Percentiles rank a stretch among this genome's conserved stretches.
phyloP scores from a whole-genome alignment of 768 basidiomycete genomes.

The Auricularia cornea region DNA sequence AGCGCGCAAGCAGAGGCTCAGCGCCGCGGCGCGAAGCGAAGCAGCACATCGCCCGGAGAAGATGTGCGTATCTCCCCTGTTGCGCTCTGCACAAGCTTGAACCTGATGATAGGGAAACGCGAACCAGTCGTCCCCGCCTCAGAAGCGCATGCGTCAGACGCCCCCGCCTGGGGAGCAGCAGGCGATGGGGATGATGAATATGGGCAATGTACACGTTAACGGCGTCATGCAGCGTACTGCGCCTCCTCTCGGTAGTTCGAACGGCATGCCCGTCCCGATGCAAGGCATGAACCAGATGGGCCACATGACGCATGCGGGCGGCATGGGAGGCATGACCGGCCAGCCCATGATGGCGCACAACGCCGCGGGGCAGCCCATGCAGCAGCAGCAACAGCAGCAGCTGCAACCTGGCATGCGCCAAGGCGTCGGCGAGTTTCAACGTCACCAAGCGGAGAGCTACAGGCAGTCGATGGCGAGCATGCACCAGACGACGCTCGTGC shows the following conservation, averaged over 20 bases:
- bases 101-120: slow-evolving; percentile 11
- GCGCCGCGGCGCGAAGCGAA: slow-evolving; percentile 20
- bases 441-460: background rate
- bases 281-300: background rate
- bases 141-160: slow-evolving; percentile 24
- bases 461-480: background rate
- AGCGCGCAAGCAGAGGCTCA: background rate
- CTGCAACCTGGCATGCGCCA: slow-evolving; percentile 5
- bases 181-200: background rate
- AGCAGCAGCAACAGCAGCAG: slow-evolving; percentile 15
- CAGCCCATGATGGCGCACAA: background rate
- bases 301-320: background rate
- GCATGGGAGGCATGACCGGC: background rate
- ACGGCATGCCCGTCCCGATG: background rate
- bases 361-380: slow-evolving; percentile 5
- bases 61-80: slow-evolving; percentile 17
- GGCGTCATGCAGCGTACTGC: background rate
- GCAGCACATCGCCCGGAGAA: slow-evolving; percentile 28
- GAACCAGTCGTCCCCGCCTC: slow-evolving; percentile 26
- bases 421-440: background rate
- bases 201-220: background rate
- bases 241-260: background rate
- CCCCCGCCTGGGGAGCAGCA: slow-evolving; percentile 19
- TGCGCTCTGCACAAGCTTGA: background rate
- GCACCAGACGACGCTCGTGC: background rate